Evolutionary conservation across 495 filamentous ascomycete genomes (phyloP), one percentile per base, ranked within the genome.

Genomic region (Podospora conica): DNA sequence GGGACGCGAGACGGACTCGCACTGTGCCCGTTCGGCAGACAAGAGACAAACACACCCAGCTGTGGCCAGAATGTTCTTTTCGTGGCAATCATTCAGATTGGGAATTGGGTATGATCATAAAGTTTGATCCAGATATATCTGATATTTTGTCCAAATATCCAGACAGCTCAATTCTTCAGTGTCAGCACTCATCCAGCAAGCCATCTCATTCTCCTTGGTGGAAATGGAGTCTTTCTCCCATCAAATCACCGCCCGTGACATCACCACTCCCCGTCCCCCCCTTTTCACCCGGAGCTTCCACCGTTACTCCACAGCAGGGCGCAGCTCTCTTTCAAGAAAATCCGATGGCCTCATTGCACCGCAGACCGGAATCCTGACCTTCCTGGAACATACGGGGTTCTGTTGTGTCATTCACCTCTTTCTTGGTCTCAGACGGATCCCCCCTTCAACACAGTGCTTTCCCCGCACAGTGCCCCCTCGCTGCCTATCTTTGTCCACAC

Each of bases 1-100:
- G 59, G 53, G 18, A 65, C 21, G 23, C 12, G n/a, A 18, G 21
- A 1, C 1, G 8, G 33, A 7, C 23, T 15, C 40, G 48, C 48
- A 63, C 61, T 55, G 61, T 63, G 61, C 53, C 23, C 11, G 22
- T 62, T 57, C 58, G 24, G 56, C 25, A 15, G 29, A 55, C 15
- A n/a, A n/a, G 25, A 2, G 40, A 12, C 55, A 56, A 21, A 56
- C 55, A 55, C 53, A 56, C 55, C n/a, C 53, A 23, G 55, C 15
- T n/a, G 15, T 48, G 40, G 40, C 40, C 40, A 48, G 40, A 48
- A 48, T n/a, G 33, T 48, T 48, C 40, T 48, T 48, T n/a, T 40
- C 18, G 15, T 15, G 28, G 28, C 18, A 48, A 48, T 7, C 40
- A 6, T 48, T 48, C 3, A 18, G 4, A 48, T 15, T 6, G 2